Percentiles rank a stretch among this genome's conserved stretches.
These are phyloP conservation scores for Aureoboletus auriporus DNA, from an alignment of 768 basidiomycete species.

Conservation along the genomic window DNA sequence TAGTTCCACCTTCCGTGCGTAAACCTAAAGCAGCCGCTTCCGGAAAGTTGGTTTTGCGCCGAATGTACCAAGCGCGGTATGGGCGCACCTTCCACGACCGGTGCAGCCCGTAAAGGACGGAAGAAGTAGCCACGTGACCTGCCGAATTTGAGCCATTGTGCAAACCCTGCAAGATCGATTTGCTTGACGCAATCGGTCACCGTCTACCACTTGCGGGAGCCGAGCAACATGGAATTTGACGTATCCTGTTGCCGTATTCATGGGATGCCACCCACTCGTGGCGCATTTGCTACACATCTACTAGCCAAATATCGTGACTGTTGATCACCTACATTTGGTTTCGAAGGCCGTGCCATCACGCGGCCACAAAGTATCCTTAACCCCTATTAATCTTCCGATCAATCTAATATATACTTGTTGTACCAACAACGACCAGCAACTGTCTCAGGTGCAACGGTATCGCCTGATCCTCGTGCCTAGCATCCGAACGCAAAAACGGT, in stretches of 20 bases:
- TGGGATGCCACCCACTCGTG: not conserved
- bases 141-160: too few relatives aligned
- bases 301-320: constrained; percentile 1
- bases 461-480: constrained; percentile 4
- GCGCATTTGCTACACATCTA: not conserved
- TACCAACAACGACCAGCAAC: not conserved
- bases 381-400: constrained; percentile 10
- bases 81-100: constrained; percentile 26
- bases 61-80: constrained; percentile 43
- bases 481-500: not conserved
- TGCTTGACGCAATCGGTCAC: not conserved
- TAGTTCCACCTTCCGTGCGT: constrained; percentile 66
- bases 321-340: not conserved
- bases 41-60: constrained; percentile 57
- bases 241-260: not conserved
- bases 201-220: not conserved
- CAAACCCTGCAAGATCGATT: not conserved
- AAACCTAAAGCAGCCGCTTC: constrained; percentile 50
- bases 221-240: not conserved
- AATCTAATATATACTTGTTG: not conserved
- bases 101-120: constrained; percentile 37
- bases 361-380: not conserved
- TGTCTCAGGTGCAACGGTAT: constrained; percentile 3
- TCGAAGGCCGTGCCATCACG: not conserved
- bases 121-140: constrained; percentile 31